Evolutionary conservation across 495 filamentous ascomycete species (phyloP).

Genomic region (Pyronema domesticum): DNA sequence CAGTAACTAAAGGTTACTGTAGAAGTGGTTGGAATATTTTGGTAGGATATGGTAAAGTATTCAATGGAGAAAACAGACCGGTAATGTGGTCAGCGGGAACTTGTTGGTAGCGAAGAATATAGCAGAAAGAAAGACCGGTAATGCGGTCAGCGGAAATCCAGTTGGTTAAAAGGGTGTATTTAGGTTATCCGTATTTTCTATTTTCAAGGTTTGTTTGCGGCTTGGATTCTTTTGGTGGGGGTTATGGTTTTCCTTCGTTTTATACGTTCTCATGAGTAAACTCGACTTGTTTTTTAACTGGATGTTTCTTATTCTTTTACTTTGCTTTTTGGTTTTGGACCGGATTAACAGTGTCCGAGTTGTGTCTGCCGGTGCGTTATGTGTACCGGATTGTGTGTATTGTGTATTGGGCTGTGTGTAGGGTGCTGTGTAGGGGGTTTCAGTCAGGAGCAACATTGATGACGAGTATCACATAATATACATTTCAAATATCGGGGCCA

Average conservation of each 20-base stretch:
- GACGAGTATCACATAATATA: too few relatives aligned
- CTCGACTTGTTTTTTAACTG: constrained; percentile 5
- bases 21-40: constrained; percentile 1
- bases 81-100: neutral
- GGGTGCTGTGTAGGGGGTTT: too few relatives aligned
- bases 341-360: too few relatives aligned
- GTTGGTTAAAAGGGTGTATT: constrained; percentile 4
- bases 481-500: too few relatives aligned
- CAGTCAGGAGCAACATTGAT: too few relatives aligned
- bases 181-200: constrained; percentile 5
- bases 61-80: neutral
- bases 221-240: constrained; percentile 11
- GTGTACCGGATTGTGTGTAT: too few relatives aligned
- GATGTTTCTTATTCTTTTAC: constrained; percentile 12
- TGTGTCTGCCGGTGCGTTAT: too few relatives aligned
- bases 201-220: constrained; percentile 2
- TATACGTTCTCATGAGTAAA: constrained; percentile 3
- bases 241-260: constrained; percentile 6
- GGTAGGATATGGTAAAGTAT: neutral
- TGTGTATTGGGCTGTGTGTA: too few relatives aligned
- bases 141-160: neutral
- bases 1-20: neutral
- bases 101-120: too few relatives aligned
- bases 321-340: constrained; percentile 7
- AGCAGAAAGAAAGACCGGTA: too few relatives aligned